Percentiles rank a stretch among this genome's conserved stretches.
phyloP scores from a whole-genome alignment of 371 early-diverging fungal species.

The Saksenaea vasiformis region DNA sequence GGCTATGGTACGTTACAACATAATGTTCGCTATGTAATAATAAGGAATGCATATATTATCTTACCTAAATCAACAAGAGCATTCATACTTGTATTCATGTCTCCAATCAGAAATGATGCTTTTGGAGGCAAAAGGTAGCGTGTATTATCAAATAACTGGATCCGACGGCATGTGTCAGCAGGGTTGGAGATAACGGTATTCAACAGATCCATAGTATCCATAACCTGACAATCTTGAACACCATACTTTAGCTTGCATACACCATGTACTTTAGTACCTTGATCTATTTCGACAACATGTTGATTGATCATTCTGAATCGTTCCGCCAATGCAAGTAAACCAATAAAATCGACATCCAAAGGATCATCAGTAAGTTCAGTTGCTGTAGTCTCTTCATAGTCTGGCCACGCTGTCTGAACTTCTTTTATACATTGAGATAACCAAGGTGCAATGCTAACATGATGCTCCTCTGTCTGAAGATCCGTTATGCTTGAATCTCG shows the following conservation, averaged over 20 bases:
- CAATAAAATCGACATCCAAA: constrained; percentile 29
- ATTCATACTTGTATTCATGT: constrained; percentile 29
- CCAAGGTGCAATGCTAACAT: constrained; percentile 15
- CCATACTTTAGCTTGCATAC: neutral
- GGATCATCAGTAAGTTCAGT: constrained; percentile 7
- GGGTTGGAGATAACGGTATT: constrained; percentile 23
- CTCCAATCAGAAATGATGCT: constrained; percentile 39
- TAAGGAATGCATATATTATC: neutral
- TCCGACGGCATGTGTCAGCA: constrained; percentile 2
- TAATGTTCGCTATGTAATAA: neutral
- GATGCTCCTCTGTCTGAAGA: constrained; percentile 28
- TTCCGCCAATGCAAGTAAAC: constrained; percentile 31
- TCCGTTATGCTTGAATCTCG: constrained; percentile 27
- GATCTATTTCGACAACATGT: neutral
- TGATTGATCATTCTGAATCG: constrained; percentile 2
- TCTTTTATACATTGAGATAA: constrained; percentile 5
- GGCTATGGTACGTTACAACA: constrained; percentile 11
- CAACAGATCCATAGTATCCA: constrained; percentile 39
- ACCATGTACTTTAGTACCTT: neutral
- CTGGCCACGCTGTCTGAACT: neutral
- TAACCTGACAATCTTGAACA: constrained; percentile 4
- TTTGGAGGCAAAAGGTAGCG: constrained; percentile 39
- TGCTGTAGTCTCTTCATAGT: neutral
- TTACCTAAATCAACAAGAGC: constrained; percentile 34
- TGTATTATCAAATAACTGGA: constrained; percentile 21